These are phyloP conservation scores for Wolfiporia cocos DNA, from an alignment of 1,284 basidiomycete species.

Conservation along the genomic window DNA sequence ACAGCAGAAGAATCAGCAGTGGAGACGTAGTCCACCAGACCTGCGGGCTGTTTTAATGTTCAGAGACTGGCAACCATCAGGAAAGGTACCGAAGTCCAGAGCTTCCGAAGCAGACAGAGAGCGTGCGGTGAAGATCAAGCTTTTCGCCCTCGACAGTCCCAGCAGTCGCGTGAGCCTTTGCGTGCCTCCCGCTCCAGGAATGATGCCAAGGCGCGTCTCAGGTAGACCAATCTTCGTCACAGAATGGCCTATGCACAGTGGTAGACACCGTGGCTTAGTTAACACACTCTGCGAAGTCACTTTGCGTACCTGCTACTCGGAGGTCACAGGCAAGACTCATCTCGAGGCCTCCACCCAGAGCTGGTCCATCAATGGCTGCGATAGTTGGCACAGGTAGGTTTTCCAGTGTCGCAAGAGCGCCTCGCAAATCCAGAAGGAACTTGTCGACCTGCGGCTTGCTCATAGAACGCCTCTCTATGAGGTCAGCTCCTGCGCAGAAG, in stretches of 20 bases:
- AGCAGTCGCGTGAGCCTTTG: constrained; percentile 81
- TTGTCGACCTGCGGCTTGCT: constrained; percentile 63
- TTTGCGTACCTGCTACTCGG: constrained; percentile 67
- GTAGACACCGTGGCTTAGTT: neutral
- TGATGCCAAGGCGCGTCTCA: constrained; percentile 85
- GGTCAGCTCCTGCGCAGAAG: constrained; percentile 92
- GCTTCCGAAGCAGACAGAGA: constrained; percentile 66
- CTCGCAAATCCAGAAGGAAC: constrained; percentile 78
- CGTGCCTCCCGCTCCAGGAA: constrained; percentile 94
- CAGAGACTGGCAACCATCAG: neutral
- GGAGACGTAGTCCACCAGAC: constrained; percentile 78
- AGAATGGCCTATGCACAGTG: constrained; percentile 31
- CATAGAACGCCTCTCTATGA: constrained; percentile 84
- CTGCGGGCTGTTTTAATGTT: constrained; percentile 29
- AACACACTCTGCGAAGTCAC: neutral
- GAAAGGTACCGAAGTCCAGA: constrained; percentile 58
- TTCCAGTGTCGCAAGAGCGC: constrained; percentile 71
- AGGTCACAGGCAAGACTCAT: constrained; percentile 85
- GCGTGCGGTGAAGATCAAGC: constrained; percentile 79
- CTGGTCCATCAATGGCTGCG: constrained; percentile 89
- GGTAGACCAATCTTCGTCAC: constrained; percentile 81
- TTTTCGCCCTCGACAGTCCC: constrained; percentile 81
- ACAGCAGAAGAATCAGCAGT: constrained; percentile 49
- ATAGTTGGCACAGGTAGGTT: constrained; percentile 83
- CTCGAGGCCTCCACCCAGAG: constrained; percentile 89